Evolutionary conservation across 2,329 filamentous ascomycete species (phyloP), one percentile per base, ranked within the genome.

Genomic region (Aspergillus glaucus): DNA sequence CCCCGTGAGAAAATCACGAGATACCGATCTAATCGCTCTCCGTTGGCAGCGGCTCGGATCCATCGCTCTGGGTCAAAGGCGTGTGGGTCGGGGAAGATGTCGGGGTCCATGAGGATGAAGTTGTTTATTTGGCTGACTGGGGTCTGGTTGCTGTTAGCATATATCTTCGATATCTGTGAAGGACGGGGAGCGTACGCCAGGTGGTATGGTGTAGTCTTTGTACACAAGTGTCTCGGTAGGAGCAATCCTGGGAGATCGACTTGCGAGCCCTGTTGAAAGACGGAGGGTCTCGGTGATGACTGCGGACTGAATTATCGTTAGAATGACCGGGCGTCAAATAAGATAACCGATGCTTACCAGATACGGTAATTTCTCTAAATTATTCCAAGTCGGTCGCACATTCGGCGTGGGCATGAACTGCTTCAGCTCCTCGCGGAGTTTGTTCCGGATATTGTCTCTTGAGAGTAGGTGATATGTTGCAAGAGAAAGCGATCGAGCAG

Each of bases 301-400:
- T 2, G 39, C 56, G 24, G 49, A 51, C 54, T 60, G 17, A 6
- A 37, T 6, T 7, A 15, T 8, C 10, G 9, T 30, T 19, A 34
- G 21, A 7, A 26, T 6, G 6, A 4, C 1, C 10, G 4, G 3
- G 2, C 12, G 6, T 28, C 4, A 7, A 15, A 2, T 30, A 9
- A 32, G 8, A 12, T 21, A 26, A 22, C 14, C 6, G 6, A 6
- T n/a, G 41, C 45, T 9, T 53, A 64, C 63, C 49, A 73, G 47
- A 50, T 73, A 76, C 0, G 73, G 69, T 7, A 75, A 57, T 41
- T 67, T 56, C 53, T 76, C 65, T 6, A 74, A 56, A 19, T 63
- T 50, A 4, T 53, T 58, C 60, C 63, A 65, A 2, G 58, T 54
- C 5, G 62, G 53, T 5, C 47, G 45, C 15, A 48, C 47, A 0